Conservation (phyloP, 257 asterid genomes). For the Solanum arcanum region DNA sequence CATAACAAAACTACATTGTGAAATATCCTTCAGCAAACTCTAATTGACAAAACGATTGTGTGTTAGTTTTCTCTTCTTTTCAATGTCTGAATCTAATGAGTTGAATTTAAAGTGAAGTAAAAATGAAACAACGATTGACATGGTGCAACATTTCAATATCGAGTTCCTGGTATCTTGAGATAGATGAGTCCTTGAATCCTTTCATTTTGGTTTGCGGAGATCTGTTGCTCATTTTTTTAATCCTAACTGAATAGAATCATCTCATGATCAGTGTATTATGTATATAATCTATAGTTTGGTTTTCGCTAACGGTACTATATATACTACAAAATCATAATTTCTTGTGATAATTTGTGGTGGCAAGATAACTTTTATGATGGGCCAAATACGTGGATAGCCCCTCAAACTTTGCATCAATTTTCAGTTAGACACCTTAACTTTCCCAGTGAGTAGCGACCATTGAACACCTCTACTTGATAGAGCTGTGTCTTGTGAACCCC, state of each 20-base stretch:
- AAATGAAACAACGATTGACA: background rate
- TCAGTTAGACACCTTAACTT: background rate
- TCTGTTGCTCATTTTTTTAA: too few relatives aligned
- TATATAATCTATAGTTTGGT: too few relatives aligned
- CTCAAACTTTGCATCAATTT: background rate
- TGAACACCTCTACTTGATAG: background rate
- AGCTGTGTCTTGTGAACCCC: background rate
- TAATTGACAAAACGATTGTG: background rate
- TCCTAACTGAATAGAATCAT: too few relatives aligned
- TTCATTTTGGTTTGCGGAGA: too few relatives aligned
- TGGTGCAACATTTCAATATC: background rate
- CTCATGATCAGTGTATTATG: too few relatives aligned
- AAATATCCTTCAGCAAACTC: background rate
- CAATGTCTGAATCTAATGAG: background rate
- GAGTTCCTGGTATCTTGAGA: background rate
- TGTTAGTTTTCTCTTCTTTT: background rate
- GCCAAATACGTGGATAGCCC: background rate
- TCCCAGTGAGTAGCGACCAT: background rate
- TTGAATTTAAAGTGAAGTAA: background rate
- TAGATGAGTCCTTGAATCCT: background rate
- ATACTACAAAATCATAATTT: too few relatives aligned
- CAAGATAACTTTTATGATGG: background rate
- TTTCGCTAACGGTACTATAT: too few relatives aligned
- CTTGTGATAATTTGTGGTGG: background rate
- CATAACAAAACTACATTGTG: background rate